Conservation (phyloP, 2,329 filamentous ascomycete genomes). For the Colletotrichum sp. region DNA sequence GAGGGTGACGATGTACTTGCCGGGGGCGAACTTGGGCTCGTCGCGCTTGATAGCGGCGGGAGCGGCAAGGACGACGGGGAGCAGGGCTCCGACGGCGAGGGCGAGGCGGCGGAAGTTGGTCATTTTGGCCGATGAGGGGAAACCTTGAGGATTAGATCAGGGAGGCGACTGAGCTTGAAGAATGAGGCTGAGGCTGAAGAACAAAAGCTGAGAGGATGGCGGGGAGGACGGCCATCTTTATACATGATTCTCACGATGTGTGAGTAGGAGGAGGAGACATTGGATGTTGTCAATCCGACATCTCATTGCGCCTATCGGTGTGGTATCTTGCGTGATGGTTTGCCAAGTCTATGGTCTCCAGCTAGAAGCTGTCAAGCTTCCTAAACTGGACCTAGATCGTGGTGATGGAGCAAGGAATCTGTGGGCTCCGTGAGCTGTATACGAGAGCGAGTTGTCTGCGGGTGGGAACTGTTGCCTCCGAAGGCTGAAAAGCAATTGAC, state of each 20-base stretch:
- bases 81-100: slow-evolving; percentile 35
- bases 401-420: background rate
- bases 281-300: background rate
- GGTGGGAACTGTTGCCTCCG: background rate
- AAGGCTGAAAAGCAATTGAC: background rate
- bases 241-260: background rate
- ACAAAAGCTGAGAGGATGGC: background rate
- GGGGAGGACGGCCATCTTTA: background rate
- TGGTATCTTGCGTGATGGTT: slow-evolving; percentile 19
- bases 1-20: slow-evolving; percentile 53
- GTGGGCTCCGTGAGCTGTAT: background rate
- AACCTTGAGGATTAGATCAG: background rate
- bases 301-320: background rate
- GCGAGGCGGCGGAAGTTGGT: slow-evolving; percentile 33
- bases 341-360: slow-evolving; percentile 1
- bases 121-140: slow-evolving; percentile 25
- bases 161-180: background rate
- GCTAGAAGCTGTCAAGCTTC: slow-evolving; percentile 15
- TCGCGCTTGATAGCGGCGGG: slow-evolving; percentile 32
- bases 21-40: slow-evolving; percentile 36
- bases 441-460: background rate
- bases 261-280: background rate
- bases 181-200: slow-evolving; percentile 2
- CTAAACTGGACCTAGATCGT: slow-evolving; percentile 7
- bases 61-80: slow-evolving; percentile 29